phyloP scores from a whole-genome alignment of 306 rosid species.

The Parietaria judaica region DNA sequence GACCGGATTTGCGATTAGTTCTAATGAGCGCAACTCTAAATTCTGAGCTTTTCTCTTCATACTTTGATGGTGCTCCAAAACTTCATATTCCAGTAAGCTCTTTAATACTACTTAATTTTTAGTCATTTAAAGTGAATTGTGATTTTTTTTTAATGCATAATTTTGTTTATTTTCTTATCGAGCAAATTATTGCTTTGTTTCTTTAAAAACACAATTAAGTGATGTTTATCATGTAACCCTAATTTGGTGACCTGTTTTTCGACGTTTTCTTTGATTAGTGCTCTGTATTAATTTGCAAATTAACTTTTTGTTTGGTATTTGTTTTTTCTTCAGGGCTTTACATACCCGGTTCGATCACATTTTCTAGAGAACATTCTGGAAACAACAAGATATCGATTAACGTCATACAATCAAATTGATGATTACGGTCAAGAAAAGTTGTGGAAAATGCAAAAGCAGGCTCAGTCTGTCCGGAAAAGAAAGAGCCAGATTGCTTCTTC shows the following conservation, averaged over 20 bases:
- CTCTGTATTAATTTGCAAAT: not conserved
- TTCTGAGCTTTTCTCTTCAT: constrained; percentile 46
- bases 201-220: not conserved
- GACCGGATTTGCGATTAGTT: constrained; percentile 39
- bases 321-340: constrained; percentile 38
- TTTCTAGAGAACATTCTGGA: constrained; percentile 51
- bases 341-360: constrained; percentile 42
- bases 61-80: constrained; percentile 38
- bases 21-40: constrained; percentile 45
- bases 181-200: not conserved
- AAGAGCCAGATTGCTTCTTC: constrained; percentile 52
- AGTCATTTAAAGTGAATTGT: not conserved
- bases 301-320: constrained; percentile 1
- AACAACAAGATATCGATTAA: constrained; percentile 42
- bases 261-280: not conserved
- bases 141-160: not conserved
- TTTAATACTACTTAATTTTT: not conserved
- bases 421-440: constrained; percentile 57
- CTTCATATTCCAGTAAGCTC: constrained; percentile 42
- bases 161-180: not conserved
- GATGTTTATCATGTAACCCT: not conserved
- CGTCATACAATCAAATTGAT: constrained; percentile 43
- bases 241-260: not conserved
- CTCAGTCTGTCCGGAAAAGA: constrained; percentile 33
- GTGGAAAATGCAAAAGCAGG: constrained; percentile 53